These are phyloP conservation scores for Gastrodia elata DNA, from an alignment of 106 monocot species.

Conservation along the genomic window DNA sequence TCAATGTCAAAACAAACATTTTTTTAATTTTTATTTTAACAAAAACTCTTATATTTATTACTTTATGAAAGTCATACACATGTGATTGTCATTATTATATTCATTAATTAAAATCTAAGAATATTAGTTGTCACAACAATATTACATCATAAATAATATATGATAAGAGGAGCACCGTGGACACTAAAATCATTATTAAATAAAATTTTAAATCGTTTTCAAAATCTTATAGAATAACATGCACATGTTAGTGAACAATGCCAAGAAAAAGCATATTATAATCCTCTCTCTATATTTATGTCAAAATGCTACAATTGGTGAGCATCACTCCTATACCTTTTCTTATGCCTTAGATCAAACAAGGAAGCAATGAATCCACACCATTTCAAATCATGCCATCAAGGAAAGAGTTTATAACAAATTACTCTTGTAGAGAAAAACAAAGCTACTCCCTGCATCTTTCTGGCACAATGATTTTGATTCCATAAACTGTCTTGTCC, in stretches of 20 bases:
- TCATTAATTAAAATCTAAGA: too few species aligned
- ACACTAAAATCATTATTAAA: not conserved
- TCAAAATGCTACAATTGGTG: not conserved
- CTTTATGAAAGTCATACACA: too few species aligned
- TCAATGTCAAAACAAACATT: too few species aligned
- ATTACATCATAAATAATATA: not conserved
- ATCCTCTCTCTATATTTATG: not conserved
- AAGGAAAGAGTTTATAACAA: not conserved
- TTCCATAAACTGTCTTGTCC: constrained; percentile 42
- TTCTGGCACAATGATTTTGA: constrained; percentile 29
- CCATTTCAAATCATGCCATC: not conserved
- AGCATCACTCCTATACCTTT: not conserved
- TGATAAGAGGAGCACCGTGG: not conserved
- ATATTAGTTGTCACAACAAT: too few species aligned
- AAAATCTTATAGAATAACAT: not conserved
- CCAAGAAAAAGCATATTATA: not conserved
- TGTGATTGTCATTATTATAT: too few species aligned
- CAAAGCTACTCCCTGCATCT: constrained; percentile 37
- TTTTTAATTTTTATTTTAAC: too few species aligned
- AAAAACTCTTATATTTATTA: too few species aligned
- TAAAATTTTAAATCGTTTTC: not conserved
- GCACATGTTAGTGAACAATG: not conserved
- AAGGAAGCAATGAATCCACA: not conserved
- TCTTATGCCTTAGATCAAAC: not conserved
- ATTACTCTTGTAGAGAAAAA: not conserved